Percentiles rank a stretch among this genome's conserved stretches.
Evolutionary conservation across 331 rosid genomes (phyloP).

Genomic region (Malus hybrid): DNA sequence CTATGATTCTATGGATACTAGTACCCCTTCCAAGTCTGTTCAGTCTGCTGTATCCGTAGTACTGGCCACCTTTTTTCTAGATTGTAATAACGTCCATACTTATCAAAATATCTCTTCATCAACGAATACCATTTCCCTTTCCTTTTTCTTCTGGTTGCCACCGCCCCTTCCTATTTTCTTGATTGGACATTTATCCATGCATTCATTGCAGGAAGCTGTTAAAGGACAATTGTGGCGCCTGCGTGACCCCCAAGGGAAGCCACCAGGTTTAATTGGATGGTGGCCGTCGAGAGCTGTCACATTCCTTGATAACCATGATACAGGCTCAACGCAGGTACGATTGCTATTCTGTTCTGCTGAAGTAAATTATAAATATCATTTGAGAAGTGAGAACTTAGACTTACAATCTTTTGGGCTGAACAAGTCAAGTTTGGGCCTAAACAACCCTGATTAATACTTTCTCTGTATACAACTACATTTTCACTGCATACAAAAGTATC

Average conservation of each 20-base stretch:
- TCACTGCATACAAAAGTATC: not conserved
- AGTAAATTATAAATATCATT: not conserved
- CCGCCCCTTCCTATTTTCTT: not conserved
- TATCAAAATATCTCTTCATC: not conserved
- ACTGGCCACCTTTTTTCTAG: not conserved
- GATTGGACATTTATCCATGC: not conserved
- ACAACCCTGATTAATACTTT: not conserved
- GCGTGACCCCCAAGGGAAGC: conserved; percentile 75
- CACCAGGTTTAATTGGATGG: conserved; percentile 85
- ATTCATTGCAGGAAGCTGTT: conserved; percentile 71
- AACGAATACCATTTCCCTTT: not conserved
- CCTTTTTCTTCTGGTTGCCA: not conserved
- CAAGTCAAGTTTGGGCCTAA: conserved; percentile 2
- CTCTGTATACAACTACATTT: not conserved
- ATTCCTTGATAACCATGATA: conserved; percentile 81
- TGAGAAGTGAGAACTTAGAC: not conserved
- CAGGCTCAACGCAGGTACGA: conserved; percentile 87
- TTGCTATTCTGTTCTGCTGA: not conserved
- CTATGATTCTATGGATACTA: not conserved
- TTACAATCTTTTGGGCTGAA: not conserved
- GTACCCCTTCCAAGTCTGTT: not conserved
- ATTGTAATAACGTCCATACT: not conserved
- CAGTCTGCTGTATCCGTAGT: not conserved
- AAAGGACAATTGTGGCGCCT: conserved; percentile 75
- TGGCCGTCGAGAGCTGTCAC: conserved; percentile 90